Evolutionary conservation across 2,329 filamentous ascomycete genomes (phyloP).

Genomic region (Cladophialophora yegresii): DNA sequence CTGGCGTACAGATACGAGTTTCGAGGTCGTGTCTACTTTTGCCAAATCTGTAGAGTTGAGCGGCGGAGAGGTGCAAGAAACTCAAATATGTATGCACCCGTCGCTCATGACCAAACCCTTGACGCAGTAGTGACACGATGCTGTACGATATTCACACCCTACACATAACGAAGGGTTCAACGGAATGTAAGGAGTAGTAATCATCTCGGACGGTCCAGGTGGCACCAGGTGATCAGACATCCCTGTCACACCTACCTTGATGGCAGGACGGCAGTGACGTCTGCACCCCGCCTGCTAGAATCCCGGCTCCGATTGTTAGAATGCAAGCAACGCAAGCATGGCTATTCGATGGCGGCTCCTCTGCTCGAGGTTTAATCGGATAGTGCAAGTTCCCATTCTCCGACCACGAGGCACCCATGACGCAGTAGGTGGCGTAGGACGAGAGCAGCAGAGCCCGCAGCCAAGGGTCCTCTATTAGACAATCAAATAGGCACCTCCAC

Average conservation of each 20-base stretch:
- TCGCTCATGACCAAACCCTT: neutral
- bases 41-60: neutral
- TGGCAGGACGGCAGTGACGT: neutral
- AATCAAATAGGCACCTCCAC: slow-evolving; percentile 15
- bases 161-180: neutral
- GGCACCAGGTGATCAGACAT: neutral
- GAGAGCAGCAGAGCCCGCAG: neutral
- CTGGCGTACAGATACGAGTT: neutral
- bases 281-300: neutral
- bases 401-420: neutral
- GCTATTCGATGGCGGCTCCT: neutral
- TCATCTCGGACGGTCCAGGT: neutral
- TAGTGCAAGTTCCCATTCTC: neutral
- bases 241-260: neutral
- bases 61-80: neutral
- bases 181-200: neutral
- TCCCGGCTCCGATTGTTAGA: neutral
- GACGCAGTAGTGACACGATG: neutral
- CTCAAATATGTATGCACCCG: slow-evolving; percentile 1
- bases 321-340: neutral
- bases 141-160: neutral
- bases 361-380: neutral
- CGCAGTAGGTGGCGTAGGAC: neutral
- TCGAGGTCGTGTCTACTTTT: neutral
- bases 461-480: neutral